Evolutionary conservation across 176 grass and related monocot species (phyloP).

Genomic region (Juncus effusus): DNA sequence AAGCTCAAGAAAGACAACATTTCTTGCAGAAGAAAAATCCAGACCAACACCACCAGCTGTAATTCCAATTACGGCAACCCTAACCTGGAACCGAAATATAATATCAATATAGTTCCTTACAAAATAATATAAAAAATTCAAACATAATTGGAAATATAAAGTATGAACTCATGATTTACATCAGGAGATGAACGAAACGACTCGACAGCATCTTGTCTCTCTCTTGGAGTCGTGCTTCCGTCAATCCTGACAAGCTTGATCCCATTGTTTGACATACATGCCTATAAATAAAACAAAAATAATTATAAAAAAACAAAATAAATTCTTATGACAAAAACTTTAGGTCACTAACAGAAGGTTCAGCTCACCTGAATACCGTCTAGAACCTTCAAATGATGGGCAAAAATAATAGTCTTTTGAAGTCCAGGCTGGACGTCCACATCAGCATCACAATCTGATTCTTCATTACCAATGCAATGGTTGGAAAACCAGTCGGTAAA

Average conservation of each 20-base stretch:
- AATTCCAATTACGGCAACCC: conserved; percentile 95
- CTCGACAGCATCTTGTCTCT: conserved; percentile 88
- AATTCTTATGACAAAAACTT: conserved; percentile 3
- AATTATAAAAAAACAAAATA: conserved; percentile 1
- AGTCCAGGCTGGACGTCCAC: conserved; percentile 43
- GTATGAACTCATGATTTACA: conserved; percentile 30
- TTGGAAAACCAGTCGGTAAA: conserved; percentile 87
- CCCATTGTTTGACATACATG: conserved; percentile 57
- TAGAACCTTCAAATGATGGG: conserved; percentile 92
- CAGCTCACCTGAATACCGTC: conserved; percentile 86
- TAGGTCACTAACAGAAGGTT: neutral
- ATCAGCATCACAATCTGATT: conserved; percentile 17
- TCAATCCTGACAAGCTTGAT: conserved; percentile 90
- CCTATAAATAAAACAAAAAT: conserved; percentile 37
- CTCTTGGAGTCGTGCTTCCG: conserved; percentile 67
- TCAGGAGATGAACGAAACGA: conserved; percentile 67
- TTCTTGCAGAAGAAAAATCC: conserved; percentile 85
- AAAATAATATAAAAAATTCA: too few species aligned
- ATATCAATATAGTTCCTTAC: neutral
- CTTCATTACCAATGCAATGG: conserved; percentile 49
- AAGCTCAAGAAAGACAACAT: conserved; percentile 95
- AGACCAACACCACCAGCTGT: conserved; percentile 85
- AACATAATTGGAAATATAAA: neutral
- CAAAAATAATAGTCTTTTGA: conserved; percentile 95
- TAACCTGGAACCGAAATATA: conserved; percentile 58